A percentile compares a stretch with the other conserved stretches of the same genome.
Conservation (phyloP, 2,329 filamentous ascomycete species). For the Cladobotryum protrusum region DNA sequence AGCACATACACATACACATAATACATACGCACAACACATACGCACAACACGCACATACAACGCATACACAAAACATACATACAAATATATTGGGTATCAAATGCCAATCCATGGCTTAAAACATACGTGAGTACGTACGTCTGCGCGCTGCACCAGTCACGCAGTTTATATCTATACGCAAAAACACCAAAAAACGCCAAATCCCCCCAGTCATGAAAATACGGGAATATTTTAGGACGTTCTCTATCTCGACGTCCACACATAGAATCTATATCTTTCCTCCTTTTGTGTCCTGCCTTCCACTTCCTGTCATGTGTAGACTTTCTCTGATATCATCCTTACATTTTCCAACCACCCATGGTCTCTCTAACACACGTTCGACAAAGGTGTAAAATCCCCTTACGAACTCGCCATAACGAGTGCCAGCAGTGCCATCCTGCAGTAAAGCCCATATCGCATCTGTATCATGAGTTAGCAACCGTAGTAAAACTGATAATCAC, state of each 20-base stretch:
- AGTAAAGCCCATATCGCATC: constrained; percentile 98
- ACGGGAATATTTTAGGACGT: constrained; percentile 11
- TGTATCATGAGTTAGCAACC: constrained; percentile 44
- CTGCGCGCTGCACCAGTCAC: constrained; percentile 14
- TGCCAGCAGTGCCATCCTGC: constrained; percentile 93
- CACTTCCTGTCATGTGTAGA: not conserved
- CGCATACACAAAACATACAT: constrained; percentile 17
- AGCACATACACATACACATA: not conserved
- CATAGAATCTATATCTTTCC: constrained; percentile 2
- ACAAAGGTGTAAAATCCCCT: not conserved
- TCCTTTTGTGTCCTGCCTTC: constrained; percentile 3
- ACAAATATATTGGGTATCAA: constrained; percentile 14
- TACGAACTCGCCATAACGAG: constrained; percentile 63
- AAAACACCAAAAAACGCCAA: constrained; percentile 4
- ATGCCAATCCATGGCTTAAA: constrained; percentile 8
- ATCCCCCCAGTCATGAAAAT: constrained; percentile 2
- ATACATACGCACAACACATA: constrained; percentile 6
- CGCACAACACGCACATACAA: constrained; percentile 17
- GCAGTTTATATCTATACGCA: not conserved
- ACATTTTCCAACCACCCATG: too few species aligned
- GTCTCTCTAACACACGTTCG: too few species aligned
- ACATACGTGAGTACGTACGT: constrained; percentile 15
- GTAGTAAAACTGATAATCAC: not conserved
- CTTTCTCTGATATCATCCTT: too few species aligned
- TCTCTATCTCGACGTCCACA: constrained; percentile 2